Evolutionary conservation across 2,329 filamentous ascomycete species (phyloP).

Genomic region (Stemphylium beticola): DNA sequence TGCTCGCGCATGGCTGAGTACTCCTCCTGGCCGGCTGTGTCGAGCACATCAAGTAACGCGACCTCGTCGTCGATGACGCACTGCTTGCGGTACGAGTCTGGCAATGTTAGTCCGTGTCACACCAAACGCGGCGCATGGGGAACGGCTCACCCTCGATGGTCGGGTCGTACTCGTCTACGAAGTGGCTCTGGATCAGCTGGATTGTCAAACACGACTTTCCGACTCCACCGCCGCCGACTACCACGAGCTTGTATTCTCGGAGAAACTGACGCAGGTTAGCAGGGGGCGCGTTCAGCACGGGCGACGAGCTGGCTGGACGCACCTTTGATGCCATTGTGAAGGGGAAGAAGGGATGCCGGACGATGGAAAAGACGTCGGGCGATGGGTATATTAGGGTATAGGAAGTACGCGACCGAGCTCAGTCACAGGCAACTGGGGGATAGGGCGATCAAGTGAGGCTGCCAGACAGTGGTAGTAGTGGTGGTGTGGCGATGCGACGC

Average conservation of each 20-base stretch:
- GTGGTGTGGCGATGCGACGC: slow-evolving; percentile 19
- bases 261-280: slow-evolving; percentile 54
- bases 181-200: slow-evolving; percentile 81
- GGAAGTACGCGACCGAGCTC: slow-evolving; percentile 4
- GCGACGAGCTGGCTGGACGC: slow-evolving; percentile 13
- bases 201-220: slow-evolving; percentile 99
- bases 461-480: not conserved
- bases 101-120: slow-evolving; percentile 15
- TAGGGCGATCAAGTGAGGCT: slow-evolving; percentile 8
- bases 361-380: slow-evolving; percentile 2
- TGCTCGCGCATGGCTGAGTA: slow-evolving; percentile 99
- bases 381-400: slow-evolving; percentile 9
- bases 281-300: slow-evolving; percentile 7
- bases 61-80: slow-evolving; percentile 99
- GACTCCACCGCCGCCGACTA: slow-evolving; percentile 96
- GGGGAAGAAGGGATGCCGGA: slow-evolving; percentile 13
- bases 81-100: slow-evolving; percentile 99
- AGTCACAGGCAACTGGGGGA: slow-evolving; percentile 5
- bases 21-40: slow-evolving; percentile 98
- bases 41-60: slow-evolving; percentile 94
- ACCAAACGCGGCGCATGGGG: not conserved
- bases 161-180: slow-evolving; percentile 99
- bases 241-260: slow-evolving; percentile 69
- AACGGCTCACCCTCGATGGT: slow-evolving; percentile 89
- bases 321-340: slow-evolving; percentile 50